Base-by-base conservation (phyloP, 1,139 yeast genomes). In the Hyphopichia wangnamkhiaoensis region DNA sequence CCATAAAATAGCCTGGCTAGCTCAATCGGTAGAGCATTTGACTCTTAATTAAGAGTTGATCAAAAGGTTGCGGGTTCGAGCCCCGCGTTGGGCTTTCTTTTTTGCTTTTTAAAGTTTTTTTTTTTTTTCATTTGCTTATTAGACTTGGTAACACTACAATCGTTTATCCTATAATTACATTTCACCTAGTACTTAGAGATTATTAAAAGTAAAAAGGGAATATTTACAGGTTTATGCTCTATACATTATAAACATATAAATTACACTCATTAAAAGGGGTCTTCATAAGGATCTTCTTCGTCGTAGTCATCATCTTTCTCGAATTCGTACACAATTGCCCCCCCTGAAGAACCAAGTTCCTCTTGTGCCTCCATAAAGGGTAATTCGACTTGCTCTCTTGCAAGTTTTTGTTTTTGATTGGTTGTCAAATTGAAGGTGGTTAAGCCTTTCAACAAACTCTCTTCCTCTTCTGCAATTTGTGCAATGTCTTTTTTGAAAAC, bases 211-310 rank as follows among this genome's bases (percentile, higher is more conserved):
- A n/a, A n/a, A n/a, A n/a, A n/a, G n/a, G n/a, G n/a, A n/a, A n/a
- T n/a, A n/a, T n/a, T n/a, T n/a, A n/a, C n/a, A n/a, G n/a, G n/a
- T n/a, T n/a, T n/a, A n/a, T n/a, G n/a, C n/a, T n/a, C n/a, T n/a
- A n/a, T n/a, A n/a, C n/a, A n/a, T n/a, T n/a, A n/a, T n/a, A n/a
- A n/a, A n/a, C n/a, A n/a, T n/a, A n/a, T n/a, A n/a, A n/a, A n/a
- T n/a, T n/a, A n/a, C 12, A 6, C 6, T 8, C 14, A 25, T 33
- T 59, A 90, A 53, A 90, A 91, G 4, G 98, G 98, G 56, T 93
- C 98, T 57, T 93, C 98, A 53, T 84, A 91, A 0, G 98, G 97
- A 60, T 93, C 98, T 50, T 93, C 98, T 60, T 93, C 98, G 56
- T 93, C 98, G 51, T 90, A 91, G 58, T 91, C 98, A 58, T 91